phyloP scores from a whole-genome alignment of 768 basidiomycete species.

The Myochromella boudieri region DNA sequence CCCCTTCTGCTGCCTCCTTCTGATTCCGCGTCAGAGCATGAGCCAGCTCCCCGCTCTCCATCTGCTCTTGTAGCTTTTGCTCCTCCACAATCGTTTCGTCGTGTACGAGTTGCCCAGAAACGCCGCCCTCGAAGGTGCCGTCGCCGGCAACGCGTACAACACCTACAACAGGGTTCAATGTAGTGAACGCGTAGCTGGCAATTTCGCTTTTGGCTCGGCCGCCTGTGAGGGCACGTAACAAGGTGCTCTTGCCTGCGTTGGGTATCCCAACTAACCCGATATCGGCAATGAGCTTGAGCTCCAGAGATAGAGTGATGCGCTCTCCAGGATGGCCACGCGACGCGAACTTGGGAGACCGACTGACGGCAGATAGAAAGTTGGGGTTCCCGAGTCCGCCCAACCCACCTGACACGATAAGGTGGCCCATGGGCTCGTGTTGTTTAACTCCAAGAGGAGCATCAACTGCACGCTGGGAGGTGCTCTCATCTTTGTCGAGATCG shows the following conservation, averaged over 20 bases:
- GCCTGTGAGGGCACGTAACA: conserved; percentile 86
- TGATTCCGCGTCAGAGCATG: conserved; percentile 53
- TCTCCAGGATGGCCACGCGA: conserved; percentile 77
- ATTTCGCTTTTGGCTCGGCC: conserved; percentile 82
- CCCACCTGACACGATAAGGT: conserved; percentile 77
- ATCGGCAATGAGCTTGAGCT: conserved; percentile 92
- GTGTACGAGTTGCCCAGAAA: conserved; percentile 48
- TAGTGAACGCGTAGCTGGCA: conserved; percentile 93
- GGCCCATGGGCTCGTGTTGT: conserved; percentile 51
- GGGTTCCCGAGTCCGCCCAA: conserved; percentile 87
- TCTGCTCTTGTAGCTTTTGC: conserved; percentile 39
- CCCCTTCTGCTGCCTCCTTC: conserved; percentile 15
- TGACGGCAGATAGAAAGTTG: conserved; percentile 66
- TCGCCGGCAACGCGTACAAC: conserved; percentile 84
- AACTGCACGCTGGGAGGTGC: conserved; percentile 36
- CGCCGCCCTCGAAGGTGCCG: conserved; percentile 67
- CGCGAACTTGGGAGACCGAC: conserved; percentile 85
- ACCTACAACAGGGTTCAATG: conserved; percentile 90
- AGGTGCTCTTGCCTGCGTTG: conserved; percentile 91
- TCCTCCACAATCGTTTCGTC: conserved; percentile 69
- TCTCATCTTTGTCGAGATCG: conserved; percentile 60
- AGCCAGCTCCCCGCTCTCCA: conserved; percentile 54
- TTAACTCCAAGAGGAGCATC: conserved; percentile 67
- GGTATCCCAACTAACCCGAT: conserved; percentile 96
- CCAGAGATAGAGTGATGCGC: conserved; percentile 77